These are phyloP conservation scores for Babesia bovis DNA, from an alignment of 169 alveolate species.

Conservation along the genomic window DNA sequence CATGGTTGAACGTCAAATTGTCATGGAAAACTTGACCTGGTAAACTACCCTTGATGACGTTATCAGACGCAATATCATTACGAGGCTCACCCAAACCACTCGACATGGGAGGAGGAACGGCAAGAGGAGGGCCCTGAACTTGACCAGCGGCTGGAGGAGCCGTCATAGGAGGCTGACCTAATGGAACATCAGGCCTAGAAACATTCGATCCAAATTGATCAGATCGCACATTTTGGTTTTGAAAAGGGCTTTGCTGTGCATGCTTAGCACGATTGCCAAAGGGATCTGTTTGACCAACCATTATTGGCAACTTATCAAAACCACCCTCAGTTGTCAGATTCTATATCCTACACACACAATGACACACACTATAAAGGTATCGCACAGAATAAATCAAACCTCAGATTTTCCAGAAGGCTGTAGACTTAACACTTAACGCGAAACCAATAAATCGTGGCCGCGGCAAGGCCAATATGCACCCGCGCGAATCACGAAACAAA, in stretches of 20 bases:
- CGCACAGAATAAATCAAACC: too few relatives aligned
- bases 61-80: not conserved
- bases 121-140: conserved; percentile 6
- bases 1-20: conserved; percentile 25
- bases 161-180: not conserved
- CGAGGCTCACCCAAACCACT: not conserved
- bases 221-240: conserved; percentile 15
- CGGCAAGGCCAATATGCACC: conserved; percentile 1
- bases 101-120: conserved; percentile 33
- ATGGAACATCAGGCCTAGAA: not conserved
- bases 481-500: conserved; percentile 14
- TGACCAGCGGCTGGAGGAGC: conserved; percentile 10
- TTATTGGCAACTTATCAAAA: conserved; percentile 1
- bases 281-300: conserved; percentile 23
- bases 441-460: conserved; percentile 8
- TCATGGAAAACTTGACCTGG: conserved; percentile 66
- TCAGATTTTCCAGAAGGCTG: not conserved
- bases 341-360: not conserved
- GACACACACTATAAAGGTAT: not conserved
- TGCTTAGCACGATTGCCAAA: conserved; percentile 22
- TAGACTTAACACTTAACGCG: conserved; percentile 1
- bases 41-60: conserved; percentile 19
- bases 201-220: conserved; percentile 9
- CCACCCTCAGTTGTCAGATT: conserved; percentile 12
- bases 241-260: conserved; percentile 15